Conservation (phyloP, 495 filamentous ascomycete species). For the Niebla homalea region DNA sequence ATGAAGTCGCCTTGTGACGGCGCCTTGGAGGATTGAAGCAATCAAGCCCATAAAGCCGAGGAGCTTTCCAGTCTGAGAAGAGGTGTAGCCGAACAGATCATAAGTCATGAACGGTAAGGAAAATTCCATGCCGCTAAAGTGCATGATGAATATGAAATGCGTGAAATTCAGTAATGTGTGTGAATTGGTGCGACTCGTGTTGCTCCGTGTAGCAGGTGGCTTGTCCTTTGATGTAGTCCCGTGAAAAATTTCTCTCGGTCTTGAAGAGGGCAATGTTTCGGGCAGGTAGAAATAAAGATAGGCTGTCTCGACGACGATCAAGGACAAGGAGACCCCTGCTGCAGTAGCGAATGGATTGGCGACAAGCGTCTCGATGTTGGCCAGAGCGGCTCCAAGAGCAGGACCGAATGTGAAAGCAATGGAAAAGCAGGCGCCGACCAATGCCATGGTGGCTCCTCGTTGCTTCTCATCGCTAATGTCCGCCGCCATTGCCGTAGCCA, state of each 20-base stretch:
- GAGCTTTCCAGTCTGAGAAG: slow-evolving; percentile 68
- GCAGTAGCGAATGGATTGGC: slow-evolving; percentile 90
- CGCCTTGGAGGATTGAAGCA: slow-evolving; percentile 81
- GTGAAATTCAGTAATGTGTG: slow-evolving; percentile 71
- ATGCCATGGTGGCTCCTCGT: slow-evolving; percentile 81
- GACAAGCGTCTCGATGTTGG: slow-evolving; percentile 56
- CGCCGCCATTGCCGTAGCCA: slow-evolving; percentile 92
- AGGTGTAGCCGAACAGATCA: slow-evolving; percentile 73
- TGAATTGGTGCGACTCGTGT: slow-evolving; percentile 51
- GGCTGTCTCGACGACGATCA: slow-evolving; percentile 73
- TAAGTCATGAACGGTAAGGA: slow-evolving; percentile 93
- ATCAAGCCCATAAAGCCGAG: slow-evolving; percentile 87
- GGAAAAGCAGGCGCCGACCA: slow-evolving; percentile 92
- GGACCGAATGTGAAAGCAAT: slow-evolving; percentile 96
- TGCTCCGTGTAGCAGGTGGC: background rate
- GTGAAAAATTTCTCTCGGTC: slow-evolving; percentile 5
- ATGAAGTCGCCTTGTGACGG: slow-evolving; percentile 65
- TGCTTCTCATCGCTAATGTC: slow-evolving; percentile 78
- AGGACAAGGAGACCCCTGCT: slow-evolving; percentile 65
- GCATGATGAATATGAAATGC: slow-evolving; percentile 85
- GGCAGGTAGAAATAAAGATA: slow-evolving; percentile 83
- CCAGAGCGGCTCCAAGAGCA: slow-evolving; percentile 73
- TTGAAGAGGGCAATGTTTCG: slow-evolving; percentile 58
- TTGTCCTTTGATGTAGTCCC: background rate
- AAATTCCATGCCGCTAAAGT: slow-evolving; percentile 96